Evolutionary conservation across 2,329 filamentous ascomycete genomes (phyloP).

Genomic region (Nemania abortiva): DNA sequence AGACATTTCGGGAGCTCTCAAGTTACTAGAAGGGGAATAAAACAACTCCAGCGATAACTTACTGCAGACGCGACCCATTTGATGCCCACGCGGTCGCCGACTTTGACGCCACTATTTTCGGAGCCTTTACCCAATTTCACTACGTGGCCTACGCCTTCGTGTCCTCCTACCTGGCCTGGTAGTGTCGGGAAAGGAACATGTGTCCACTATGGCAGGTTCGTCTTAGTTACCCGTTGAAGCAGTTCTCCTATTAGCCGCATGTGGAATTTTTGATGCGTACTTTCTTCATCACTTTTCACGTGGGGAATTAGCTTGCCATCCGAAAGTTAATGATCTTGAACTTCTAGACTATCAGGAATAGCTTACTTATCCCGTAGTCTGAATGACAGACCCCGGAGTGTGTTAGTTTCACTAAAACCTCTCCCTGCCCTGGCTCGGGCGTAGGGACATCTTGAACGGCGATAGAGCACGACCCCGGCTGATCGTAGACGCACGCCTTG

Average conservation of each 20-base stretch:
- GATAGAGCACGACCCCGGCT: slow-evolving; percentile 37
- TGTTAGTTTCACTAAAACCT: slow-evolving; percentile 41
- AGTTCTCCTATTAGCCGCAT: background rate
- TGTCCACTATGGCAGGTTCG: slow-evolving; percentile 23
- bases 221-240: slow-evolving; percentile 3
- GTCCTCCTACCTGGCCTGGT: slow-evolving; percentile 38
- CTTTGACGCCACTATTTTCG: slow-evolving; percentile 25
- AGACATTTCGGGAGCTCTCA: too few species aligned
- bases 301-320: slow-evolving; percentile 9
- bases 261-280: slow-evolving; percentile 16
- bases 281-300: slow-evolving; percentile 35
- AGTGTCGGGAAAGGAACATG: slow-evolving; percentile 22
- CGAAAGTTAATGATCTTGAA: background rate
- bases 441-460: slow-evolving; percentile 36
- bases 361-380: slow-evolving; percentile 38
- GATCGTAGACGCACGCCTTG: slow-evolving; percentile 38
- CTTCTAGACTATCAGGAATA: background rate
- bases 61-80: slow-evolving; percentile 39
- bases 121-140: slow-evolving; percentile 36
- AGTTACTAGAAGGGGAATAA: too few species aligned
- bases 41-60: too few species aligned
- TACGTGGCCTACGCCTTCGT: slow-evolving; percentile 38
- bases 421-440: slow-evolving; percentile 34
- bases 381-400: slow-evolving; percentile 42
- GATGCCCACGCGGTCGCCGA: slow-evolving; percentile 41